These are phyloP conservation scores for Fusarium bulbicola DNA, from an alignment of 2,329 filamentous ascomycete genomes.

Conservation along the genomic window DNA sequence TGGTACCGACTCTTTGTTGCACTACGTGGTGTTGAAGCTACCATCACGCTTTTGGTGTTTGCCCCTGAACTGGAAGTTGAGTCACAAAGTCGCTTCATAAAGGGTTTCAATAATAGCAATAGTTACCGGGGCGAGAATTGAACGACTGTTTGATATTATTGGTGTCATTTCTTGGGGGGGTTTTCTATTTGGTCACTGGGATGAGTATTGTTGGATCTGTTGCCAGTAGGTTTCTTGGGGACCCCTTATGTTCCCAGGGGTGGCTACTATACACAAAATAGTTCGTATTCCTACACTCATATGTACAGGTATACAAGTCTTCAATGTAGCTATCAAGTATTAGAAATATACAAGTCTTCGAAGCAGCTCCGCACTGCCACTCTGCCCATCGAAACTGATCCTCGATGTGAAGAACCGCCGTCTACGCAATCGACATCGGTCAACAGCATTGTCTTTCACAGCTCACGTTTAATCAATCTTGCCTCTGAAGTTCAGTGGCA, in stretches of 20 bases:
- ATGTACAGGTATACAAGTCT: background rate
- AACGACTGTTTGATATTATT: background rate
- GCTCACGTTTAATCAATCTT: slow-evolving; percentile 9
- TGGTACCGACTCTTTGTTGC: slow-evolving; percentile 24
- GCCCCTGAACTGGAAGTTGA: slow-evolving; percentile 10
- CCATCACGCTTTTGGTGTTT: slow-evolving; percentile 23
- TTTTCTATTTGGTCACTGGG: background rate
- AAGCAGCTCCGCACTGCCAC: background rate
- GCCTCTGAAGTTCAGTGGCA: background rate
- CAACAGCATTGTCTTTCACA: background rate
- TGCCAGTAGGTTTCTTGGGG: background rate
- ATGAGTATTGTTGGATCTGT: background rate
- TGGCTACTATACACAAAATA: background rate
- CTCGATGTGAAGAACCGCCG: background rate
- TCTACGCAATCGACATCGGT: background rate
- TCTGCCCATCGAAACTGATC: no score
- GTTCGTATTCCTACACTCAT: background rate
- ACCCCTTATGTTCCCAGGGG: background rate
- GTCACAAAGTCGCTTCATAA: background rate
- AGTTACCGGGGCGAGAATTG: background rate
- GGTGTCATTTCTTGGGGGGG: background rate
- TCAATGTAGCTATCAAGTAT: background rate
- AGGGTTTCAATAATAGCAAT: background rate
- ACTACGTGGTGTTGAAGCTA: slow-evolving; percentile 24
- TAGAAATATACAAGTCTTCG: background rate